Percentiles rank a stretch among this genome's conserved stretches.
Conservation (phyloP, 2,329 filamentous ascomycete genomes). For the Paecilomyces dactylethromorphus region DNA sequence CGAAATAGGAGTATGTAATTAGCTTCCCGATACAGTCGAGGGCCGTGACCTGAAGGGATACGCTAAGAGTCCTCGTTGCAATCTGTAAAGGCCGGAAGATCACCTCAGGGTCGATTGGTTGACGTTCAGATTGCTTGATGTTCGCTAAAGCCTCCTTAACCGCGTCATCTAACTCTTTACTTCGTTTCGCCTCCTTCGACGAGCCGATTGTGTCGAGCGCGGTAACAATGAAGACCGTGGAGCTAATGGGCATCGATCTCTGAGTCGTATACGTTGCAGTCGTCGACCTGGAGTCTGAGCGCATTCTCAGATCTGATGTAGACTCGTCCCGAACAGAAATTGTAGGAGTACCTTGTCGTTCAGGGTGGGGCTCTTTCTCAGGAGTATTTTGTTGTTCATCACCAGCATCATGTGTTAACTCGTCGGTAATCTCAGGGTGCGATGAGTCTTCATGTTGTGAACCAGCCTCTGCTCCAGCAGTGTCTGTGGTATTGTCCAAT, state of each 20-base stretch:
- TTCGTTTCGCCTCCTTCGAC: slow-evolving; percentile 84
- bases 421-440: slow-evolving; percentile 13
- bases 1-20: slow-evolving; percentile 98
- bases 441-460: slow-evolving; percentile 10
- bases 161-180: slow-evolving; percentile 74
- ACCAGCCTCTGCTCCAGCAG: slow-evolving; percentile 13
- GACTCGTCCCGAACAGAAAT: slow-evolving; percentile 17
- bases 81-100: slow-evolving; percentile 88
- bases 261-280: slow-evolving; percentile 46
- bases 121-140: slow-evolving; percentile 75
- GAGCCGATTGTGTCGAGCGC: slow-evolving; percentile 86
- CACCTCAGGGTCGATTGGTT: slow-evolving; percentile 80
- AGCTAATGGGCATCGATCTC: slow-evolving; percentile 68
- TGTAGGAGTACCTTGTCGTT: slow-evolving; percentile 9
- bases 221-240: slow-evolving; percentile 90
- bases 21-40: slow-evolving; percentile 98
- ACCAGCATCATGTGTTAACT: slow-evolving; percentile 3
- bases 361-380: slow-evolving; percentile 4
- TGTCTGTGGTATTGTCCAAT: slow-evolving; percentile 16
- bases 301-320: slow-evolving; percentile 32
- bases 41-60: slow-evolving; percentile 78
- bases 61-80: slow-evolving; percentile 78
- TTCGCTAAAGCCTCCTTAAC: slow-evolving; percentile 75
- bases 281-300: slow-evolving; percentile 58
- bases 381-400: slow-evolving; percentile 9